phyloP scores from a whole-genome alignment of 1,139 yeast species.

The Candida sp. region DNA sequence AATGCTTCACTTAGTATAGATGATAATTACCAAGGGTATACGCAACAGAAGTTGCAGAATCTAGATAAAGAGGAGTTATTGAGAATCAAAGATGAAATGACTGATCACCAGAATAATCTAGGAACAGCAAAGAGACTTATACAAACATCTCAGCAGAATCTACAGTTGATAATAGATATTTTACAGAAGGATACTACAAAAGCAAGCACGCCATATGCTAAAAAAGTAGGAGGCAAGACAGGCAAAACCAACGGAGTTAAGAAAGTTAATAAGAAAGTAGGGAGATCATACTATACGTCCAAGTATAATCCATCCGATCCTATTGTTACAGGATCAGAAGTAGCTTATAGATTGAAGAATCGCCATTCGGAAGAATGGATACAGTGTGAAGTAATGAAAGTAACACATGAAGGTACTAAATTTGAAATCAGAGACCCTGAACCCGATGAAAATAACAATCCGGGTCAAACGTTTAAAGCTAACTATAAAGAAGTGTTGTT shows the following conservation, averaged over 20 bases:
- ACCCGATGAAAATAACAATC: slow-evolving; percentile 90
- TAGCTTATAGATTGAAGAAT: slow-evolving; percentile 76
- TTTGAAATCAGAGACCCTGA: slow-evolving; percentile 95
- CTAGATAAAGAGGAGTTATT: slow-evolving; percentile 29
- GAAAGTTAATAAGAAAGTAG: slow-evolving; percentile 29
- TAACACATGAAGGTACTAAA: slow-evolving; percentile 71
- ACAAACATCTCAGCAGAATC: slow-evolving; percentile 37
- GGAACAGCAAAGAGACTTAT: slow-evolving; percentile 52
- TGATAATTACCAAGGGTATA: slow-evolving; percentile 29
- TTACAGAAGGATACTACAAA: slow-evolving; percentile 12
- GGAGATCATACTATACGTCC: slow-evolving; percentile 40
- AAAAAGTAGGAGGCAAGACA: slow-evolving; percentile 2
- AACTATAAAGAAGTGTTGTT: slow-evolving; percentile 75
- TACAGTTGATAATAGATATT: slow-evolving; percentile 28
- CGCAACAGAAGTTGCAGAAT: slow-evolving; percentile 4
- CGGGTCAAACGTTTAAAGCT: slow-evolving; percentile 86
- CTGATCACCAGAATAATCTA: slow-evolving; percentile 54
- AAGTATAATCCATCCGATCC: slow-evolving; percentile 60
- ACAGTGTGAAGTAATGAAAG: slow-evolving; percentile 84
- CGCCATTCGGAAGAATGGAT: slow-evolving; percentile 89
- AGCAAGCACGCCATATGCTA: neutral
- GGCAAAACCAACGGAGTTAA: slow-evolving; percentile 3
- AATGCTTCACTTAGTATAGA: slow-evolving; percentile 56
- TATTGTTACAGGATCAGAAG: slow-evolving; percentile 70
- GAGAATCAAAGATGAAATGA: slow-evolving; percentile 36